phyloP scores from a whole-genome alignment of 495 filamentous ascomycete genomes.

The Neurospora discreta region DNA sequence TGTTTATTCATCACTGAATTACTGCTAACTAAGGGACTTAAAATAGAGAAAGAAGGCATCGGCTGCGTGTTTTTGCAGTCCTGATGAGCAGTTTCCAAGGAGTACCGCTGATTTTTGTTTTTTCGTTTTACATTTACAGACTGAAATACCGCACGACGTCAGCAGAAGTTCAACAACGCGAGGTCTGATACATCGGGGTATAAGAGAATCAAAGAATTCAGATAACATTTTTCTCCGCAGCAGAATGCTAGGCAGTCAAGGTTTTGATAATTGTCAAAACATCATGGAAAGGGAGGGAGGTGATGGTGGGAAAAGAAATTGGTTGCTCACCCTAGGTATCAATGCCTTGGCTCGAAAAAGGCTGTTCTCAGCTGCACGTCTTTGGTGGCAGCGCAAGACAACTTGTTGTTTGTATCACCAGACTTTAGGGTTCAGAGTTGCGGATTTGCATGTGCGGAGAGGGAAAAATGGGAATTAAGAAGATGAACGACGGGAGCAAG shows the following conservation, averaged over 20 bases:
- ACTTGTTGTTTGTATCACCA: neutral
- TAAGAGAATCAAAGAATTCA: neutral
- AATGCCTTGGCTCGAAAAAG: neutral
- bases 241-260: constrained; percentile 23
- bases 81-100: neutral
- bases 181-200: neutral
- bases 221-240: constrained; percentile 14
- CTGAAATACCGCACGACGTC: neutral
- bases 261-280: constrained; percentile 21
- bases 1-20: neutral
- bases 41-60: neutral
- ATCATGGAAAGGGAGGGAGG: constrained; percentile 12
- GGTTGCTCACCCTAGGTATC: neutral
- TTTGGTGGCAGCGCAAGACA: neutral
- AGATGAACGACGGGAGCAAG: neutral
- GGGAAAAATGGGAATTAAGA: neutral
- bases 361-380: neutral
- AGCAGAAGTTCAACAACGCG: neutral
- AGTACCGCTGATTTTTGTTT: neutral
- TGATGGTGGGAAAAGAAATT: neutral
- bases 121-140: neutral
- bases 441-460: neutral
- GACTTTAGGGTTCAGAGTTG: neutral
- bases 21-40: neutral
- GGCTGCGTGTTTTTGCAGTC: neutral